Evolutionary conservation across 805 yeast species (phyloP).

Genomic region (Spathaspora gorwiae): DNA sequence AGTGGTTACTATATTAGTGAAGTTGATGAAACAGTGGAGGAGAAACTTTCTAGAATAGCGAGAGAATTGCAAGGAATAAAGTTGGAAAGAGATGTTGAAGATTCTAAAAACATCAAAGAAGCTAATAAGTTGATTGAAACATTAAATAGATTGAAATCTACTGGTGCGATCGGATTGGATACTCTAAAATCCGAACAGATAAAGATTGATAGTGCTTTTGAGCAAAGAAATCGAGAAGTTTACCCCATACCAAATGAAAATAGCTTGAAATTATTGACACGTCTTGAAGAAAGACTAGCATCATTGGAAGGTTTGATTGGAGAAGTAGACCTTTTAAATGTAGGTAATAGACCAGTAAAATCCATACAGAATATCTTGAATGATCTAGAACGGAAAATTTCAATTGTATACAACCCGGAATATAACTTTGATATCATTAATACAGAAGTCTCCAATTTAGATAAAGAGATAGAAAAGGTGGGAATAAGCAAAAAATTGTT

Average conservation of each 20-base stretch:
- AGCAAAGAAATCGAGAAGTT: not conserved
- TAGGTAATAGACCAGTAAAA: not conserved
- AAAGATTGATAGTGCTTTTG: not conserved
- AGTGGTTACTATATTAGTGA: constrained; percentile 20
- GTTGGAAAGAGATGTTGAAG: constrained; percentile 1
- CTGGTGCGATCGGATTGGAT: not conserved
- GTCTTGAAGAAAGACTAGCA: constrained; percentile 22
- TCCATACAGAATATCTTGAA: constrained; percentile 23
- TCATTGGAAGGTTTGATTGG: constrained; percentile 22
- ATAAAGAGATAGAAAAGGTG: constrained; percentile 22
- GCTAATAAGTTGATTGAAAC: constrained; percentile 4
- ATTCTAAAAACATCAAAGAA: constrained; percentile 5
- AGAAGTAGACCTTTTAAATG: constrained; percentile 1
- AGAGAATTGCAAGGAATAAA: constrained; percentile 37
- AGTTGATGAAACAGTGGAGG: constrained; percentile 33
- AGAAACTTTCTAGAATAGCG: constrained; percentile 33
- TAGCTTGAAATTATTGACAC: constrained; percentile 11
- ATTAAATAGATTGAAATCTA: constrained; percentile 5
- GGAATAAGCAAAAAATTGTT: constrained; percentile 15
- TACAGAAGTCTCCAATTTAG: constrained; percentile 18
- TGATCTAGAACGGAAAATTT: constrained; percentile 29
- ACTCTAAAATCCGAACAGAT: not conserved
- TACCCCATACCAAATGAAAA: not conserved
- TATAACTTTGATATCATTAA: constrained; percentile 21
- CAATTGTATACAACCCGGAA: constrained; percentile 33